Base-by-base conservation (phyloP, 2,329 filamentous ascomycete genomes). In the Neonectria punicea region DNA sequence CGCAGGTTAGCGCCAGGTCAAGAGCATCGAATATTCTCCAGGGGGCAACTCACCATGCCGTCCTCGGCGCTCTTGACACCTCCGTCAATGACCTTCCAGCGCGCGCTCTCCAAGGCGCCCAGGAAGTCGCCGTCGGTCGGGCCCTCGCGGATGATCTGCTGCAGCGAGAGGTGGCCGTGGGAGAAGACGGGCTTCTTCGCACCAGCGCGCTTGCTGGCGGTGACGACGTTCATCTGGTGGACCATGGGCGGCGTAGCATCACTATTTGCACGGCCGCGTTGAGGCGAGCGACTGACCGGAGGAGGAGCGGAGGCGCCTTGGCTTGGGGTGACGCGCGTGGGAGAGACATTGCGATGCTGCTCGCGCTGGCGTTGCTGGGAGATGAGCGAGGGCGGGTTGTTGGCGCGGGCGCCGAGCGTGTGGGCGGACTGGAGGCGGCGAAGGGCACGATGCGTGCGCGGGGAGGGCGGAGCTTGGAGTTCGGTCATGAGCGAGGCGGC, bases 361-460 rank as follows among this genome's bases (percentile, higher is more conserved):
- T 84, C 78, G 64, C 82, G 84, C 63, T 84, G 84, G 50, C 86
- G 85, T 75, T 90, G 88, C 73, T 90, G 88, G n/a, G 89, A 85
- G 72, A 90, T 88, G 68, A 90, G 82, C 0, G 87, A 87, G 25
- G 86, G 82, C 63, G 82, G 81, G 67, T 77, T 80, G 59, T 81
- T 75, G 60, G 82, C 81, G 72, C 87, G 85, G 67, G 88, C 76
- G 76, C 88, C 88, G 58, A 93, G 80, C 79, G 86, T 84, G 81
- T 93, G 91, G 55, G 92, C 91, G 34, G 92, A 94, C 79, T 93
- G 91, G 32, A 93, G 87, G 76, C 91, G 90, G 71, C 92, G 88
- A 65, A 94, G 84, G 51, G 87, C 86, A 73, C 91, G 88, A 76
- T 90, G 87, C 28, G 88, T 89, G 67, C 89, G 86, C 47, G 90